Conservation (phyloP, 768 basidiomycete genomes). For the Pisolithus orientalis region DNA sequence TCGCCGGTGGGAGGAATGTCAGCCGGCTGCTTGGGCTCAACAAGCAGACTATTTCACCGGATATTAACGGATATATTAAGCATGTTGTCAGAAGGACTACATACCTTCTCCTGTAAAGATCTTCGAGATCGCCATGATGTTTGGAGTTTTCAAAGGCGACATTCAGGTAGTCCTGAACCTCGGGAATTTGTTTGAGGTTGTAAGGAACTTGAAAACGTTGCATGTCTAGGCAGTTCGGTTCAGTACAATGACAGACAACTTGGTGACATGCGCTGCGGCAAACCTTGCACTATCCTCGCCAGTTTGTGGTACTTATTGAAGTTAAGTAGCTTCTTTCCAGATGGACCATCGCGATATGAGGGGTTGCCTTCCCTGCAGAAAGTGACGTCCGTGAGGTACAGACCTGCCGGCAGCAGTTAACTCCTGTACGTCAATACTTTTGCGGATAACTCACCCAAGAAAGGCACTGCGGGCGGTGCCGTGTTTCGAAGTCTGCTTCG, state of each 20-base stretch:
- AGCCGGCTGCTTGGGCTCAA: conserved; percentile 77
- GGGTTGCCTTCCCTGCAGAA: conserved; percentile 96
- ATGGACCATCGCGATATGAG: conserved; percentile 72
- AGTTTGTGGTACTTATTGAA: conserved; percentile 96
- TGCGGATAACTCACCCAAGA: conserved; percentile 59
- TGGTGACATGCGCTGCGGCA: conserved; percentile 4
- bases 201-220: conserved; percentile 88
- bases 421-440: neutral
- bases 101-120: conserved; percentile 80
- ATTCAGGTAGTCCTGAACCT: conserved; percentile 77
- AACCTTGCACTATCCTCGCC: conserved; percentile 77
- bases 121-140: conserved; percentile 76
- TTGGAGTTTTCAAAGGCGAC: conserved; percentile 69
- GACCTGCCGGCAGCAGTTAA: conserved; percentile 39
- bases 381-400: conserved; percentile 88
- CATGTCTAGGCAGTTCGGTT: conserved; percentile 51
- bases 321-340: conserved; percentile 80
- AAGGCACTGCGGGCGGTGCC: conserved; percentile 90
- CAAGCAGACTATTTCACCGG: conserved; percentile 50
- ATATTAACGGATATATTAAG: conserved; percentile 1
- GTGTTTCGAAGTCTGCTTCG: conserved; percentile 81
- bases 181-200: conserved; percentile 82
- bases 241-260: neutral
- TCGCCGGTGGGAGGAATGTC: conserved; percentile 61
- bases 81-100: conserved; percentile 8